Base-by-base conservation (phyloP, 306 rosid genomes). In the Prunus salicina region DNA sequence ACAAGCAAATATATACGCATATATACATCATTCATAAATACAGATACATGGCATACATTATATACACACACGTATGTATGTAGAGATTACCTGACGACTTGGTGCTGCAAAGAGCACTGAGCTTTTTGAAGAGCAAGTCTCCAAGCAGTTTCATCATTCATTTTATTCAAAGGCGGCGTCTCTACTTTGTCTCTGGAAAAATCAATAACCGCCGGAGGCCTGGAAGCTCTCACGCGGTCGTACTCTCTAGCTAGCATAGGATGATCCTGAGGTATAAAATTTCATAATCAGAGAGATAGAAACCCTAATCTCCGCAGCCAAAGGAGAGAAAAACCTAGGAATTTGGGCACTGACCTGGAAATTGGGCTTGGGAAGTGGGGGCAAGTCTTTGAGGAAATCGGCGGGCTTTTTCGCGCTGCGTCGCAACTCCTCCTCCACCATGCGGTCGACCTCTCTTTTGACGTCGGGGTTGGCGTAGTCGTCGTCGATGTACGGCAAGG, bases 391-490 rank as follows among this genome's bases (percentile, higher is more conserved):
- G 82, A 95, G 98, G 65, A 95, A 95, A 82, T 92, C 96, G 3
- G 97, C 63, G 9, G 98, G 98, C 82, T 82, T 92, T 67, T 88
- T 92, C 6, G 80, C 80, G 88, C 98, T 95, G 14, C 96, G 93
- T 12, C 97, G 95, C 96, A 95, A 87, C 88, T 95, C 97, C 6
- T 92, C 96, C 84, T 92, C 97, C 11, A 95, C 91, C 69, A 90
- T 83, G 45, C 91, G 95, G 79, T 92, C 97, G 51, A 95, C 98
- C 78, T 92, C 98, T 6, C 76, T 58, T 83, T 95, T 95, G 50
- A 95, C 93, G 60, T 85, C 70, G 2, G 91, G 87, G 75, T 89
- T 69, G 15, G 87, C 85, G 81, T 95, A 95, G 89, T 92, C 97
- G 27, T 86, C 95, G 78, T 95, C 98, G 67, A 95, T 90, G 89